phyloP scores from a whole-genome alignment of 208 protist genomes.

The Acanthamoeba triangularis region DNA sequence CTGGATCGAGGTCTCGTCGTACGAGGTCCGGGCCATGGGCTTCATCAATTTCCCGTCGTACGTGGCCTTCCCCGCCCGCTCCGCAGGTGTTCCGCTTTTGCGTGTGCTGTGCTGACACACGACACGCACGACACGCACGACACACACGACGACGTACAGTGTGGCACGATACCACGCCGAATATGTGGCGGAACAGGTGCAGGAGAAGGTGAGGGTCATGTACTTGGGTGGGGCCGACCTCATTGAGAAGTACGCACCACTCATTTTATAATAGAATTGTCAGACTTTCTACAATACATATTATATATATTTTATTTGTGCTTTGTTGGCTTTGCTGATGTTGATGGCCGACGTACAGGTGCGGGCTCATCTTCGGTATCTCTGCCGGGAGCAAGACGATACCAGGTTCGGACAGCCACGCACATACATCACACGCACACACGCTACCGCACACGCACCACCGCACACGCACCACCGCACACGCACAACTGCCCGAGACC shows the following conservation, averaged over 20 bases:
- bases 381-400: background rate
- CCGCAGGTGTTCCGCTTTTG: background rate
- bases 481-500: too few relatives aligned
- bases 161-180: background rate
- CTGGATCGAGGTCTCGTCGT: slow-evolving; percentile 15
- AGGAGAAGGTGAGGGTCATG: background rate
- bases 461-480: background rate
- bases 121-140: background rate
- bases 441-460: background rate
- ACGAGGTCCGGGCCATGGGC: background rate
- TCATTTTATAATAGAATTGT: too few relatives aligned
- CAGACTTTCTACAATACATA: too few relatives aligned
- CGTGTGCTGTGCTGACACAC: background rate
- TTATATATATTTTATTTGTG: background rate
- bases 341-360: background rate
- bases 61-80: background rate
- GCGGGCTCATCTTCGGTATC: background rate
- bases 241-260: background rate
- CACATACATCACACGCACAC: background rate
- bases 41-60: slow-evolving; percentile 40
- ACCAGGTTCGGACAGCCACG: background rate
- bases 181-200: background rate
- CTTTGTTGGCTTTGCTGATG: background rate
- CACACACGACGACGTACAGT: background rate
- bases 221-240: background rate